Conservation (phyloP, 192 early-diverging fungal species). For the Coemansia sp. region DNA sequence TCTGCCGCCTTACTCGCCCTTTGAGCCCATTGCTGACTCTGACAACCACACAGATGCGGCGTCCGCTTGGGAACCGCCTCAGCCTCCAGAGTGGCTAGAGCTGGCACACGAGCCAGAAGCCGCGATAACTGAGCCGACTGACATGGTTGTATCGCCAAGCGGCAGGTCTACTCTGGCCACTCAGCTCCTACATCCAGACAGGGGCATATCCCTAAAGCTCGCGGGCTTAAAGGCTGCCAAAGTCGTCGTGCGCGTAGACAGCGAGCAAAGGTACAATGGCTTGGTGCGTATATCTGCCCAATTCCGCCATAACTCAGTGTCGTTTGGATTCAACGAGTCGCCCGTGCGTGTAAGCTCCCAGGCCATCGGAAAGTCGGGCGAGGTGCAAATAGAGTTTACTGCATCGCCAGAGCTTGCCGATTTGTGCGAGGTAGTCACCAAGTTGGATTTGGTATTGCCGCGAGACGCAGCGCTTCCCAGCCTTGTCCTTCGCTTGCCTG, state of each 20-base stretch:
- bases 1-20: slow-evolving; percentile 28
- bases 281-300: slow-evolving; percentile 2
- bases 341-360: background rate
- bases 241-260: slow-evolving; percentile 15
- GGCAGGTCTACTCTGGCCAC: background rate
- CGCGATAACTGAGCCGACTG: background rate
- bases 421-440: background rate
- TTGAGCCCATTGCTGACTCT: slow-evolving; percentile 1
- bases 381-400: background rate
- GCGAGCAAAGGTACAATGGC: background rate
- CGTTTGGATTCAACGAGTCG: background rate
- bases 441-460: slow-evolving; percentile 8
- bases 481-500: slow-evolving; percentile 28
- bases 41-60: background rate
- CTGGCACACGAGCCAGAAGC: background rate
- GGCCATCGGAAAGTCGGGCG: background rate
- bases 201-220: slow-evolving; percentile 8
- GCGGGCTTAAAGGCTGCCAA: slow-evolving; percentile 1
- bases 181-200: slow-evolving; percentile 11
- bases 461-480: background rate
- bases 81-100: background rate
- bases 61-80: background rate
- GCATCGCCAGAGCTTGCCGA: background rate
- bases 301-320: background rate
- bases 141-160: background rate